Conservation (phyloP, 2,329 filamentous ascomycete species). For the Alternaria sp. region DNA sequence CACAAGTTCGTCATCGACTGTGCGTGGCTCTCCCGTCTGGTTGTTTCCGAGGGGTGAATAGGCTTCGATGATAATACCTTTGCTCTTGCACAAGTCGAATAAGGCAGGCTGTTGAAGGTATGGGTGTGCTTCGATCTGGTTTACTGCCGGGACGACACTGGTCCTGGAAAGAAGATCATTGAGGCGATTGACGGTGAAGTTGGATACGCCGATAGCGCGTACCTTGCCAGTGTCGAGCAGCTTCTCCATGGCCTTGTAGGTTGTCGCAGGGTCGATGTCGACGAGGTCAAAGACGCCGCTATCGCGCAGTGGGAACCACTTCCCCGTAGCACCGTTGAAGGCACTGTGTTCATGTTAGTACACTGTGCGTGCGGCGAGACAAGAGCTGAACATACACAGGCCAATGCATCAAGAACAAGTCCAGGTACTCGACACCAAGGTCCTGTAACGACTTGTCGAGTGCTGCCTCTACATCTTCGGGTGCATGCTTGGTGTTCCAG, state of each 20-base stretch:
- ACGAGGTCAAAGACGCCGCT: slow-evolving; percentile 71
- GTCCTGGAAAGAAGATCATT: slow-evolving; percentile 71
- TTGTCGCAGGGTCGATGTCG: slow-evolving; percentile 81
- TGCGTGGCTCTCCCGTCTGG: slow-evolving; percentile 64
- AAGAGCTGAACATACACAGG: slow-evolving; percentile 42
- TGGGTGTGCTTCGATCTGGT: slow-evolving; percentile 80
- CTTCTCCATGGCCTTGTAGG: slow-evolving; percentile 74
- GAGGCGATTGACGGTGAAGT: slow-evolving; percentile 78
- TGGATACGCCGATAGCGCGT: slow-evolving; percentile 80
- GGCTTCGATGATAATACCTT: slow-evolving; percentile 74
- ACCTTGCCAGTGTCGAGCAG: slow-evolving; percentile 71
- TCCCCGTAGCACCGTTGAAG: slow-evolving; percentile 40
- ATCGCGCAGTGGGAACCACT: slow-evolving; percentile 33
- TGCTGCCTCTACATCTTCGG: slow-evolving; percentile 60
- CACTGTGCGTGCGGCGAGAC: neutral
- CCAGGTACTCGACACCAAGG: slow-evolving; percentile 68
- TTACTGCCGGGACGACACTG: slow-evolving; percentile 69
- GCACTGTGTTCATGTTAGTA: slow-evolving; percentile 8
- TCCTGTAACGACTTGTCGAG: slow-evolving; percentile 65
- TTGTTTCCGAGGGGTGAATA: slow-evolving; percentile 74
- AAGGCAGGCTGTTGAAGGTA: slow-evolving; percentile 50
- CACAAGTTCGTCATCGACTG: slow-evolving; percentile 50
- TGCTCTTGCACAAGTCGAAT: slow-evolving; percentile 70
- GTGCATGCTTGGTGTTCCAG: slow-evolving; percentile 78
- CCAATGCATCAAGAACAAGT: slow-evolving; percentile 73